phyloP scores from a whole-genome alignment of 2,329 filamentous ascomycete species.

The Aspergillus fructus region DNA sequence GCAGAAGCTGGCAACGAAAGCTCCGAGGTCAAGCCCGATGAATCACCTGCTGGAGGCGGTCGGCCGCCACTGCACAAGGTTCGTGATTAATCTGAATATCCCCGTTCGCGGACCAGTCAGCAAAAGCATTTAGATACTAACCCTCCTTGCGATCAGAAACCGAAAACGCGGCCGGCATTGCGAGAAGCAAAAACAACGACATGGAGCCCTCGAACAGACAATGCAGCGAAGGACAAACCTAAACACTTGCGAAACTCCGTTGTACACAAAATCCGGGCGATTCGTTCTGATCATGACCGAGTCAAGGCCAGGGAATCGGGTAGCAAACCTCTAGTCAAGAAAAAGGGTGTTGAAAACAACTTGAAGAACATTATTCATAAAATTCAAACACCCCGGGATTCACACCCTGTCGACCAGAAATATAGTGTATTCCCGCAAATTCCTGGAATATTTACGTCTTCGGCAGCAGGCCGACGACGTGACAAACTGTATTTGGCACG shows the following conservation, averaged over 20 bases:
- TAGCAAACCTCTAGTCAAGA: background rate
- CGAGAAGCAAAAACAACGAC: background rate
- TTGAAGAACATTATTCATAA: background rate
- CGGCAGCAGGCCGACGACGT: background rate
- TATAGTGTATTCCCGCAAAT: background rate
- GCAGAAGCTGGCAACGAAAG: background rate
- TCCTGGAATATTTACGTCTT: background rate
- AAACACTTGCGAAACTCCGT: too few species aligned
- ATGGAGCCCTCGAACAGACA: background rate
- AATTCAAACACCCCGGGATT: background rate
- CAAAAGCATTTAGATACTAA: background rate
- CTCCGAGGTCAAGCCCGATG: background rate
- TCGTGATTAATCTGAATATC: background rate
- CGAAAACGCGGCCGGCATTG: background rate
- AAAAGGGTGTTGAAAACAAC: background rate
- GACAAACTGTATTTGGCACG: background rate
- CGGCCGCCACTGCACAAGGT: constrained; percentile 7
- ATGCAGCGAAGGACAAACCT: too few species aligned
- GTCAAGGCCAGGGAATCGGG: background rate
- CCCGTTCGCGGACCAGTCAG: background rate
- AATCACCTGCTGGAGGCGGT: background rate
- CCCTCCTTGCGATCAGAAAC: background rate
- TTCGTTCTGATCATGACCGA: too few species aligned
- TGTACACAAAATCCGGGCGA: too few species aligned
- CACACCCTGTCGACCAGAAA: background rate